A percentile compares a stretch with the other conserved stretches of the same genome.
These are phyloP conservation scores for Suhomyces sp. DNA, from an alignment of 805 yeast species.

Conservation along the genomic window DNA sequence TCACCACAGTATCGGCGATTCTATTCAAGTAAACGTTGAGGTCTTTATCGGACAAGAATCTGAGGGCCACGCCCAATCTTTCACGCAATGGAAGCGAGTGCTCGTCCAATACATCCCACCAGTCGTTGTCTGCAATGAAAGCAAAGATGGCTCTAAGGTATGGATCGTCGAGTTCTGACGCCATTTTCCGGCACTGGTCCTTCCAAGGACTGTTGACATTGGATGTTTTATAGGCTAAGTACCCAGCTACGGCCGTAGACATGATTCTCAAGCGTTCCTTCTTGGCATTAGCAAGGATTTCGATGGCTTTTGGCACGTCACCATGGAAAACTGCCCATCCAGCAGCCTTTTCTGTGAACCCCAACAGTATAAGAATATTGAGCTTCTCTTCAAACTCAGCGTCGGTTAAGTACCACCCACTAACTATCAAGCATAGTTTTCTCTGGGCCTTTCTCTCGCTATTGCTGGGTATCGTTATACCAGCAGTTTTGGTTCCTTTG, in stretches of 20 bases:
- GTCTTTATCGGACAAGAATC: slow-evolving; percentile 80
- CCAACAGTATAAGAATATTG: slow-evolving; percentile 50
- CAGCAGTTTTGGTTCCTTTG: slow-evolving; percentile 48
- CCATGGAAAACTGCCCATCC: slow-evolving; percentile 98
- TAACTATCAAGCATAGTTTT: slow-evolving; percentile 72
- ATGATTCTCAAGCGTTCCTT: slow-evolving; percentile 70
- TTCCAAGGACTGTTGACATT: slow-evolving; percentile 79
- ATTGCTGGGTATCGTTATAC: slow-evolving; percentile 42
- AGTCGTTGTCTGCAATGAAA: slow-evolving; percentile 86
- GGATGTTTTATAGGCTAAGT: slow-evolving; percentile 61
- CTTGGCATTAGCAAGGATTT: slow-evolving; percentile 70
- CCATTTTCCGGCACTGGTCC: slow-evolving; percentile 84
- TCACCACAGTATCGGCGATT: slow-evolving; percentile 67
- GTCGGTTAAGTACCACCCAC: slow-evolving; percentile 86
- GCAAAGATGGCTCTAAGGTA: slow-evolving; percentile 91
- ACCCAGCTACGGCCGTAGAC: slow-evolving; percentile 93
- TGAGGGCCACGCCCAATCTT: slow-evolving; percentile 82
- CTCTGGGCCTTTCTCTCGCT: slow-evolving; percentile 62
- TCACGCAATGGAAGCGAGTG: slow-evolving; percentile 84
- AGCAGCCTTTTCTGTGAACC: slow-evolving; percentile 84
- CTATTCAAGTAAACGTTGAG: slow-evolving; percentile 67
- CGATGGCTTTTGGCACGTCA: slow-evolving; percentile 75
- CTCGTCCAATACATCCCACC: slow-evolving; percentile 95
- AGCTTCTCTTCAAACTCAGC: slow-evolving; percentile 72
- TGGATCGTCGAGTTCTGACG: slow-evolving; percentile 86